Conservation (phyloP, 306 rosid species). For the Prunus fruticosa region DNA sequence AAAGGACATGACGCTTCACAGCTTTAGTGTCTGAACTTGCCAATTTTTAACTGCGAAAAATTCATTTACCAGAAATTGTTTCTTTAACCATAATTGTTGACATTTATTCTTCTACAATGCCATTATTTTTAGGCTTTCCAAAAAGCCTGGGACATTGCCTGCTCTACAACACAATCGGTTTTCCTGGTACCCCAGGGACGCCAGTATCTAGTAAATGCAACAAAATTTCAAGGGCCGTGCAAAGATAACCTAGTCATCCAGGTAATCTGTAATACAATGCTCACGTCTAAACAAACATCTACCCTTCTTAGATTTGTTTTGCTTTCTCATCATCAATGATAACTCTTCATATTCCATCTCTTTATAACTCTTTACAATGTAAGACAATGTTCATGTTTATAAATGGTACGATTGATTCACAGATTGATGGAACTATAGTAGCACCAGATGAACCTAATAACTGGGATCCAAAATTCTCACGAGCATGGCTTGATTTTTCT, state of each 20-base stretch:
- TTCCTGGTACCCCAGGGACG: conserved; percentile 74
- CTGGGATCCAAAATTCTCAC: conserved; percentile 72
- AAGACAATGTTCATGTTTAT: not conserved
- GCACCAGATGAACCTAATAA: conserved; percentile 83
- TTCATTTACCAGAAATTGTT: not conserved
- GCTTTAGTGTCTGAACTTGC: not conserved
- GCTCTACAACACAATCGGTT: conserved; percentile 71
- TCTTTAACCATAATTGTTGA: not conserved
- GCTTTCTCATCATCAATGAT: not conserved
- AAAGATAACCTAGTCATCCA: conserved; percentile 59
- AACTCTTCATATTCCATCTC: not conserved
- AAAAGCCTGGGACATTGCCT: conserved; percentile 84
- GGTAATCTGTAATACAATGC: conserved; percentile 34
- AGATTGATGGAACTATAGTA: conserved; percentile 90
- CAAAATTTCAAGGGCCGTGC: conserved; percentile 84
- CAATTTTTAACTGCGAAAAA: not conserved
- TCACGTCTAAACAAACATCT: not conserved
- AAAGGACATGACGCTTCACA: not conserved
- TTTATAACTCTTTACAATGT: not conserved
- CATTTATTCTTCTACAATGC: conserved; percentile 31
- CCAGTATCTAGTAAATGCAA: conserved; percentile 76
- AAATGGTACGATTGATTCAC: not conserved
- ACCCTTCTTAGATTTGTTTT: not conserved
- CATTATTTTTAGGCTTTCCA: conserved; percentile 59
- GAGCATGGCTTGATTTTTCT: conserved; percentile 76